These are phyloP conservation scores for Lactarius pseudohatsudake DNA, from an alignment of 768 basidiomycete species.

Conservation along the genomic window DNA sequence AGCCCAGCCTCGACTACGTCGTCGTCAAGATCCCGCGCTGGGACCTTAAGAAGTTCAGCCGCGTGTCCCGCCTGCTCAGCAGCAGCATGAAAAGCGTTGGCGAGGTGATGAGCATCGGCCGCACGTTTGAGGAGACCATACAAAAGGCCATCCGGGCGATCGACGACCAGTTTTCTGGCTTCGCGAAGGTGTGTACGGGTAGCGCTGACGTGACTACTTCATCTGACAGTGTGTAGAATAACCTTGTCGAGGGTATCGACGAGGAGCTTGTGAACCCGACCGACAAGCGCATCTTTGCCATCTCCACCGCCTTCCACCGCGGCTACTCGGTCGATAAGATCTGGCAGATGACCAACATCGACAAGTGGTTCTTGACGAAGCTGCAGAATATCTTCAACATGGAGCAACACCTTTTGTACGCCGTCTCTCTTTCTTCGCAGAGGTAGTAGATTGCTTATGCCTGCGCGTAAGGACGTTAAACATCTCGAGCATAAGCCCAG, in stretches of 20 bases:
- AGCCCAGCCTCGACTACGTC: slow-evolving; percentile 94
- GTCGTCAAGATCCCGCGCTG: slow-evolving; percentile 99
- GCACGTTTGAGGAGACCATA: slow-evolving; percentile 98
- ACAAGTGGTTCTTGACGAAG: slow-evolving; percentile 96
- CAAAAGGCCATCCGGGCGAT: slow-evolving; percentile 98
- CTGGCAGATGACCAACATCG: slow-evolving; percentile 97
- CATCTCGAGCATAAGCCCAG: slow-evolving; percentile 59
- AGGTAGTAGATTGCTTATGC: not conserved
- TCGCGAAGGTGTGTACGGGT: slow-evolving; percentile 66
- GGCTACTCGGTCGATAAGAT: slow-evolving; percentile 96
- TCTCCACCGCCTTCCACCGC: slow-evolving; percentile 88
- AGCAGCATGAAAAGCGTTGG: slow-evolving; percentile 99
- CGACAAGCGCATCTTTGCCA: slow-evolving; percentile 96
- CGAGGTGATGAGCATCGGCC: slow-evolving; percentile 98
- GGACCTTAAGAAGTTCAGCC: slow-evolving; percentile 97
- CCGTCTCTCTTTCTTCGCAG: slow-evolving; percentile 24
- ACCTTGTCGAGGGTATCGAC: slow-evolving; percentile 87
- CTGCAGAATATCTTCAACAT: slow-evolving; percentile 81
- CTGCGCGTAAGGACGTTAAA: slow-evolving; percentile 52
- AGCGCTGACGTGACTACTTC: not conserved
- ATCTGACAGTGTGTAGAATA: slow-evolving; percentile 53
- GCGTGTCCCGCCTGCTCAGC: slow-evolving; percentile 87
- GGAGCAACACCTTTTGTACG: slow-evolving; percentile 75
- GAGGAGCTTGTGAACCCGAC: slow-evolving; percentile 93
- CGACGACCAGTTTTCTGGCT: slow-evolving; percentile 92